Conservation (phyloP, 1,139 yeast genomes). For the Saccharomyces hybrid region DNA sequence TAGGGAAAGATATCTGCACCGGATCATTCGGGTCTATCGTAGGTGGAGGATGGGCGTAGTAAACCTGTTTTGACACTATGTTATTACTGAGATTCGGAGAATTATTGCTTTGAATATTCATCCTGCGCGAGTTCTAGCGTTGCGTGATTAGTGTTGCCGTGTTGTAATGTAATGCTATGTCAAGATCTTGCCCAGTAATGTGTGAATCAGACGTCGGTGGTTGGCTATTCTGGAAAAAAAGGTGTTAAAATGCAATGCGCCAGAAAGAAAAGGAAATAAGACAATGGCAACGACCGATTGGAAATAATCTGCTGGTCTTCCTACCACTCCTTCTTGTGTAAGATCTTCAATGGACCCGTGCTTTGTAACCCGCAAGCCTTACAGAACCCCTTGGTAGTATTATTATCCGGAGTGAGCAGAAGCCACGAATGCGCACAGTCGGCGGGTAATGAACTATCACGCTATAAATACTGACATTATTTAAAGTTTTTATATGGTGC, state of each 20-base stretch:
- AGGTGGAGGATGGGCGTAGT: conserved; percentile 19
- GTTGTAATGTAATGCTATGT: background rate
- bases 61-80: conserved; percentile 28
- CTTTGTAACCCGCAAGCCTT: background rate
- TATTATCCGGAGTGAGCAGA: background rate
- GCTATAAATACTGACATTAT: background rate
- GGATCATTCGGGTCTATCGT: conserved; percentile 19
- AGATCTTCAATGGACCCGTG: background rate
- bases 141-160: background rate
- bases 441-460: background rate
- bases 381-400: conserved; percentile 1
- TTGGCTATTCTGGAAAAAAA: background rate
- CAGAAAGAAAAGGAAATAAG: background rate
- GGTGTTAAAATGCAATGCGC: background rate
- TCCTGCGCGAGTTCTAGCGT: background rate
- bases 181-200: background rate
- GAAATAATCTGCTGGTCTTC: background rate
- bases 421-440: background rate
- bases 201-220: background rate
- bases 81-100: conserved; percentile 10
- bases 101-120: background rate
- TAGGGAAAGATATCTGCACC: conserved; percentile 32
- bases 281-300: background rate
- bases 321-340: background rate
- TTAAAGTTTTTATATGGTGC: background rate